Evolutionary conservation across 108 stramenopile species (phyloP).

Genomic region (Seminavis robusta): DNA sequence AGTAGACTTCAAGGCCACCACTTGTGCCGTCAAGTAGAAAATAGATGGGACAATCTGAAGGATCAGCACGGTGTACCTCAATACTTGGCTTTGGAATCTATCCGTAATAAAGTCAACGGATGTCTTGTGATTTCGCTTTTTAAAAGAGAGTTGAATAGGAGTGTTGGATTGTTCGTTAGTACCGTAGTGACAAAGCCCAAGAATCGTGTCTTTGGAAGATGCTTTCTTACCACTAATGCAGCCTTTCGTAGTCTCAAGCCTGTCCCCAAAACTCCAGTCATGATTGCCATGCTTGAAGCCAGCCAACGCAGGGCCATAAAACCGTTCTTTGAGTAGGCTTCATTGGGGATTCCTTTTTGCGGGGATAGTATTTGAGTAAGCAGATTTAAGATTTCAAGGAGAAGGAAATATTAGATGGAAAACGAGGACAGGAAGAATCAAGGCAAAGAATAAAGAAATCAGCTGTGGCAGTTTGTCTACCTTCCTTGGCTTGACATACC

Average conservation of each 20-base stretch:
- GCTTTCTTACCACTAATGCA: slow-evolving; percentile 16
- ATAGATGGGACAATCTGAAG: slow-evolving; percentile 28
- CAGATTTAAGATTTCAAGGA: no score
- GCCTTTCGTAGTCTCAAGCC: slow-evolving; percentile 25
- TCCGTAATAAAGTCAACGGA: slow-evolving; percentile 46
- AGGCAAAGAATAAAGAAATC: no score
- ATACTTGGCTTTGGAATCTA: slow-evolving; percentile 29
- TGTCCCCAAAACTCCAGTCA: slow-evolving; percentile 21
- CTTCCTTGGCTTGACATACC: no score
- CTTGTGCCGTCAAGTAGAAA: slow-evolving; percentile 36
- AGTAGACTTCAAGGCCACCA: slow-evolving; percentile 17
- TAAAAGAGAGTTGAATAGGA: slow-evolving; percentile 37
- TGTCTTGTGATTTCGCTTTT: slow-evolving; percentile 28
- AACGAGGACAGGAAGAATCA: no score
- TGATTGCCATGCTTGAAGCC: slow-evolving; percentile 3
- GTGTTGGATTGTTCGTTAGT: no score
- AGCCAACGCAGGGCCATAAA: slow-evolving; percentile 20
- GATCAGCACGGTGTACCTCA: slow-evolving; percentile 24
- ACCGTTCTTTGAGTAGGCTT: slow-evolving; percentile 19
- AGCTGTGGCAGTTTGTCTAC: no score
- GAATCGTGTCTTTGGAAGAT: no score
- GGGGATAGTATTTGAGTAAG: no score
- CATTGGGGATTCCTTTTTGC: slow-evolving; percentile 33
- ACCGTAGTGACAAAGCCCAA: slow-evolving; percentile 26
- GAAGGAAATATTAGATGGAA: no score